A percentile compares a stretch with the other conserved stretches of the same genome.
Evolutionary conservation across 768 basidiomycete genomes (phyloP).

Genomic region (Russula compacta): DNA sequence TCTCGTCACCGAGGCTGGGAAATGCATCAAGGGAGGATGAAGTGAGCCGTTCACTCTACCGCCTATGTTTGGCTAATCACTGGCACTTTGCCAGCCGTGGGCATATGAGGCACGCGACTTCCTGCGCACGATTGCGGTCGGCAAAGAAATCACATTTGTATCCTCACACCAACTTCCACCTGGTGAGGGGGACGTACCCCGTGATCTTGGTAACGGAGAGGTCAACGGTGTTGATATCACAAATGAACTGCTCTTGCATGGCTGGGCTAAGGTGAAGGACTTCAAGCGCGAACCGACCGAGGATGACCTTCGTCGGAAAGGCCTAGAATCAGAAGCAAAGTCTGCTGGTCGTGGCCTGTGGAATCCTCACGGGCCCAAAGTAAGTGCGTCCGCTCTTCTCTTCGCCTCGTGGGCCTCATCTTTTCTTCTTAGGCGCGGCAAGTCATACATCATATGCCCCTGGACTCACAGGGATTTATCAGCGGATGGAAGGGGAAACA

Average conservation of each 20-base stretch:
- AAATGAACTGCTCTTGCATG: conserved; percentile 69
- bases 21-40: conserved; percentile 82
- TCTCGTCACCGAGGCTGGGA: conserved; percentile 78
- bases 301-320: conserved; percentile 61
- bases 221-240: conserved; percentile 65
- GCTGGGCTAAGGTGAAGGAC: conserved; percentile 94
- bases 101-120: conserved; percentile 93
- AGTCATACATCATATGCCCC: conserved; percentile 82
- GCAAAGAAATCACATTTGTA: conserved; percentile 82
- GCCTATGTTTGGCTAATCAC: conserved; percentile 1
- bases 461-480: conserved; percentile 82
- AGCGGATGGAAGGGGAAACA: conserved; percentile 86
- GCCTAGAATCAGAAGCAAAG: conserved; percentile 70
- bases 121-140: conserved; percentile 74
- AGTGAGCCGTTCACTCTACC: conserved; percentile 32
- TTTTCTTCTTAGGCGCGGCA: conserved; percentile 44
- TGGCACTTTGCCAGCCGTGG: conserved; percentile 49
- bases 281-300: conserved; percentile 74
- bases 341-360: conserved; percentile 72
- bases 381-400: conserved; percentile 22
- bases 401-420: conserved; percentile 2
- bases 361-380: conserved; percentile 75
- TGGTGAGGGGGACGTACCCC: conserved; percentile 57
- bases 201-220: conserved; percentile 74
- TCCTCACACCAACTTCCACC: conserved; percentile 72